Base-by-base conservation (phyloP, 208 protist genomes). In the Leishmania turanica region DNA sequence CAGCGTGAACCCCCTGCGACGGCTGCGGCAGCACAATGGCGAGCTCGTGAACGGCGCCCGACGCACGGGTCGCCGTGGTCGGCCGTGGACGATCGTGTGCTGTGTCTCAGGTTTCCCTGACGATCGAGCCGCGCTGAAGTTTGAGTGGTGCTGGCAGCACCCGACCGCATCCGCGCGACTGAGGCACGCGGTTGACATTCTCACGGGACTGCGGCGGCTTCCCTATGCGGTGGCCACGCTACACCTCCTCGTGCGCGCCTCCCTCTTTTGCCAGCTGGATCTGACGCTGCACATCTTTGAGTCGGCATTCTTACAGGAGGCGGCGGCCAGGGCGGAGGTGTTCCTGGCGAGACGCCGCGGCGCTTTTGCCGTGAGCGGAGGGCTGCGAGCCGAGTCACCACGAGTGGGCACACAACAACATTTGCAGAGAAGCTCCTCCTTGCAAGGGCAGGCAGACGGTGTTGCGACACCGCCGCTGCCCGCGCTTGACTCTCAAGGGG, bases 131-230 rank as follows among this genome's bases (percentile, higher is more conserved):
- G 98, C 97, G 34, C 89, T 99, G 31, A 97, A 99, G 85, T 99
- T 99, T 75, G 98, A 99, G 89, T 99, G 97, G 97, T 92, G 91
- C 76, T 99, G 97, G 97, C 96, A 98, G 86, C 83, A 99, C 85
- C 96, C 96, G 15, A 82, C 42, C 31, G 88, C 88, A 71, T 94
- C 95, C 3, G 77, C 86, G 6, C 84, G 85, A 34, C 84, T 95
- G 51, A 91, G 87, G 84, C 80, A 88, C 82, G 89, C 69, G 11
- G 80, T 78, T 34, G 77, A 66, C 11, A 37, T 75, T 53, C 68
- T 94, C 40, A 65, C 80, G 2, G 90, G 89, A 19, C 84, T 93
- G 34, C 85, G 86, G 7, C 78, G 82, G 0, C 77, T 95, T 53
- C 89, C 89, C 34, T 94, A 87, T 72, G 93, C 93, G 24, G 85